Evolutionary conservation across 2,329 filamentous ascomycete genomes (phyloP).

Genomic region (Pseudocercospora fijiensis): DNA sequence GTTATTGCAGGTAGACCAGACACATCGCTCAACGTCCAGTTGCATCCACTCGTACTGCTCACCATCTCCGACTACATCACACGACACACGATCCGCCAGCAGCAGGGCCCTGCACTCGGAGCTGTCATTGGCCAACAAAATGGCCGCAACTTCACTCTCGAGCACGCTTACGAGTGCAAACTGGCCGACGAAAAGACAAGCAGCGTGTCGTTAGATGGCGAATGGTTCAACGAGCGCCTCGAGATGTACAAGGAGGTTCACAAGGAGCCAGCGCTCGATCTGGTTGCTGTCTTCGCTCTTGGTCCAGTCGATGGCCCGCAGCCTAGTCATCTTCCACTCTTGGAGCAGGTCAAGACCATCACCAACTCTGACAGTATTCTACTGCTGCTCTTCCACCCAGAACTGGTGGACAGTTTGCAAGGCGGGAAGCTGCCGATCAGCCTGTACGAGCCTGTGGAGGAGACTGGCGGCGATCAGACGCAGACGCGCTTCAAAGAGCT

Average conservation of each 20-base stretch:
- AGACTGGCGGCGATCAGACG: slow-evolving; percentile 64
- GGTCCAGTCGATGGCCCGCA: slow-evolving; percentile 71
- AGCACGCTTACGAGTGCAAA: slow-evolving; percentile 87
- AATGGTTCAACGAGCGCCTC: slow-evolving; percentile 74
- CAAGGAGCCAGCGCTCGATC: slow-evolving; percentile 71
- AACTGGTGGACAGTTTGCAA: slow-evolving; percentile 53
- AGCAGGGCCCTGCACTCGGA: slow-evolving; percentile 75
- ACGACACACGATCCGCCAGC: slow-evolving; percentile 75
- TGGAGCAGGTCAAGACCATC: slow-evolving; percentile 62
- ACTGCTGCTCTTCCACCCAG: slow-evolving; percentile 81
- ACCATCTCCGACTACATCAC: slow-evolving; percentile 97
- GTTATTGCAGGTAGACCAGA: slow-evolving; percentile 57
- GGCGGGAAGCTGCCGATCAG: slow-evolving; percentile 84
- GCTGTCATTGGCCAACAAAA: slow-evolving; percentile 89
- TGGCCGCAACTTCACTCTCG: slow-evolving; percentile 85
- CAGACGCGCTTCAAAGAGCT: slow-evolving; percentile 78
- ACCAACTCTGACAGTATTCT: slow-evolving; percentile 75
- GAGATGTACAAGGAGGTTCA: slow-evolving; percentile 90
- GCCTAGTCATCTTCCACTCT: slow-evolving; percentile 66
- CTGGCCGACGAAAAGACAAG: slow-evolving; percentile 49
- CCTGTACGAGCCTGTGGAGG: slow-evolving; percentile 78
- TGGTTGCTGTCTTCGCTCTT: slow-evolving; percentile 70
- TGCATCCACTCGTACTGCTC: slow-evolving; percentile 92
- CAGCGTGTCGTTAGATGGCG: slow-evolving; percentile 61
- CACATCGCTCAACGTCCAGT: slow-evolving; percentile 72